Conservation (phyloP, 2,329 filamentous ascomycete genomes). For the Dryadomyces quercivorus region DNA sequence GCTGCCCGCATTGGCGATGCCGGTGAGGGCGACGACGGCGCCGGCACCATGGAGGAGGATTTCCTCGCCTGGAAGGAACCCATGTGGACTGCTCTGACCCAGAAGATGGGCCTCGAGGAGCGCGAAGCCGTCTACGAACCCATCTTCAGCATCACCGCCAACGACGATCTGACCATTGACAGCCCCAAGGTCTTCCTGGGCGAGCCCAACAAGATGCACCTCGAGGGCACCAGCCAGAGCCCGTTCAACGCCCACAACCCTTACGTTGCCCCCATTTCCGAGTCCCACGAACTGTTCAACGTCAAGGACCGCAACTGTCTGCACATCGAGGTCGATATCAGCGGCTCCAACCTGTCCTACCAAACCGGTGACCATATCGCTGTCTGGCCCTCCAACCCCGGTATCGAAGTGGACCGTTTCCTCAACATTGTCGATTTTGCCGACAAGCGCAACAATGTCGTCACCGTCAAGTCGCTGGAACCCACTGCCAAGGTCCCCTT, state of each 20-base stretch:
- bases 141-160: constrained; percentile 71
- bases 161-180: constrained; percentile 59
- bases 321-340: constrained; percentile 89
- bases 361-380: constrained; percentile 97
- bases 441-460: constrained; percentile 67
- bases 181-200: constrained; percentile 81
- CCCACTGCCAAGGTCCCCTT: constrained; percentile 95
- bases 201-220: constrained; percentile 92
- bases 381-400: constrained; percentile 92
- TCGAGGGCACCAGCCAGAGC: constrained; percentile 70
- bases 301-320: constrained; percentile 88
- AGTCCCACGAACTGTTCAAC: constrained; percentile 83
- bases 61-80: constrained; percentile 98
- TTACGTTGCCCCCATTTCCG: constrained; percentile 84
- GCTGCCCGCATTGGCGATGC: constrained; percentile 74
- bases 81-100: constrained; percentile 82
- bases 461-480: constrained; percentile 84
- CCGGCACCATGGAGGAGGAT: constrained; percentile 99
- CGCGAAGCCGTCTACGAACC: constrained; percentile 95
- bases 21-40: constrained; percentile 93
- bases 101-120: constrained; percentile 82
- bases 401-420: constrained; percentile 84
- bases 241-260: constrained; percentile 96
- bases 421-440: constrained; percentile 64
- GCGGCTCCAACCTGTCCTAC: constrained; percentile 80